Evolutionary conservation across 2,329 filamentous ascomycete species (phyloP).

Genomic region (Ophidiomyces ophidiicola): DNA sequence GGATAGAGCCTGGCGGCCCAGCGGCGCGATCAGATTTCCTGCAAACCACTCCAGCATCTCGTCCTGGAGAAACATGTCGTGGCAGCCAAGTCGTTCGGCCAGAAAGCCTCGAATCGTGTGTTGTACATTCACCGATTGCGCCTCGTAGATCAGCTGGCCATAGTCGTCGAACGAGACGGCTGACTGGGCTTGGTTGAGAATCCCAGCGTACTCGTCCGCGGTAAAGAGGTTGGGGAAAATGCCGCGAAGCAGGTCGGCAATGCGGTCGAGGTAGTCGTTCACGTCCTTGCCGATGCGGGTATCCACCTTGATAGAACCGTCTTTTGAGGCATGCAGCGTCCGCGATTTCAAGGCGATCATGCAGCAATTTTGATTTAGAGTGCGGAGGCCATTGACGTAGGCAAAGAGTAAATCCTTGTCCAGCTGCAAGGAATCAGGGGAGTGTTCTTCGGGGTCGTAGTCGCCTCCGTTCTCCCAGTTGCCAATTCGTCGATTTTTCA

Average conservation of each 20-base stretch:
- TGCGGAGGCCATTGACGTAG: slow-evolving; percentile 34
- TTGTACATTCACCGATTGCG: slow-evolving; percentile 19
- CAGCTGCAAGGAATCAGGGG: slow-evolving; percentile 28
- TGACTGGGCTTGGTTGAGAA: slow-evolving; percentile 19
- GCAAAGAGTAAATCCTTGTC: slow-evolving; percentile 31
- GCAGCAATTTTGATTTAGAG: slow-evolving; percentile 23
- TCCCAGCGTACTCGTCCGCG: slow-evolving; percentile 26
- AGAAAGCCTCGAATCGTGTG: slow-evolving; percentile 27
- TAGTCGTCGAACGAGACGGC: slow-evolving; percentile 14
- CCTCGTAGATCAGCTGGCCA: slow-evolving; percentile 12
- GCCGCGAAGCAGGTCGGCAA: slow-evolving; percentile 29
- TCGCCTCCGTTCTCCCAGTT: slow-evolving; percentile 7
- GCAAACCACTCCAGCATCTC: slow-evolving; percentile 33
- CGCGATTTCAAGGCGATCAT: slow-evolving; percentile 24
- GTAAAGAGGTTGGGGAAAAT: slow-evolving; percentile 31
- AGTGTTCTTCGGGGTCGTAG: slow-evolving; percentile 25
- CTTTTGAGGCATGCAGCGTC: slow-evolving; percentile 11
- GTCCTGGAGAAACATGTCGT: slow-evolving; percentile 23
- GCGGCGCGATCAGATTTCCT: slow-evolving; percentile 19
- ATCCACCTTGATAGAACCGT: slow-evolving; percentile 1
- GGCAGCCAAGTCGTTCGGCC: slow-evolving; percentile 24
- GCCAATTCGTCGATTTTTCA: slow-evolving; percentile 12
- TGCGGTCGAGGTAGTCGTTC: slow-evolving; percentile 27
- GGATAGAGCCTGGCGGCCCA: slow-evolving; percentile 9
- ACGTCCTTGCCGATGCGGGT: slow-evolving; percentile 9